phyloP scores from a whole-genome alignment of 1,284 basidiomycete genomes.

The Xanthoconium separans region DNA sequence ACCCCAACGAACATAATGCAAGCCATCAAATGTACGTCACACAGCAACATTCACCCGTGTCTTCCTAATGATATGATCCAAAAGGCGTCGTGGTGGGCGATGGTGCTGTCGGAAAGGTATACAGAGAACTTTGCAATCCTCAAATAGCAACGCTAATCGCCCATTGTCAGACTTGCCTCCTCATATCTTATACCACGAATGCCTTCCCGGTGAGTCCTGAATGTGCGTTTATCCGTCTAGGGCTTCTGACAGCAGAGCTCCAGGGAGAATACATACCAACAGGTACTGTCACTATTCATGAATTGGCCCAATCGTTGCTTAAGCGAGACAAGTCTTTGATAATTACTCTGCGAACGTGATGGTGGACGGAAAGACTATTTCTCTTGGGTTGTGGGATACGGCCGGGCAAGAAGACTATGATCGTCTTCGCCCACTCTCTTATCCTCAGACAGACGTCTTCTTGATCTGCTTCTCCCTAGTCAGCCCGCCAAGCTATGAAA shows the following conservation, averaged over 20 bases:
- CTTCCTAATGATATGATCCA: conserved; percentile 31
- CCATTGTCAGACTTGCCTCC: conserved; percentile 78
- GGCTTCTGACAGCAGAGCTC: conserved; percentile 20
- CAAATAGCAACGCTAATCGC: conserved; percentile 15
- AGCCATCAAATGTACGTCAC: conserved; percentile 63
- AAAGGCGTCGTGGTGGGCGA: conserved; percentile 97
- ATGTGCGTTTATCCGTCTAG: background rate
- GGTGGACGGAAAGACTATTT: conserved; percentile 98
- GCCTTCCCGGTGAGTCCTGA: conserved; percentile 77
- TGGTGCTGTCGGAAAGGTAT: conserved; percentile 98
- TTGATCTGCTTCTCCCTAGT: conserved; percentile 99
- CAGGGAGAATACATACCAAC: conserved; percentile 98
- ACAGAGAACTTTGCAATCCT: conserved; percentile 26
- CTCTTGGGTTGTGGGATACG: conserved; percentile 98
- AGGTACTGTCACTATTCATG: conserved; percentile 47
- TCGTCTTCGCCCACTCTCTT: conserved; percentile 94
- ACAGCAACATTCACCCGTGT: conserved; percentile 3
- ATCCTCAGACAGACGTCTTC: conserved; percentile 99
- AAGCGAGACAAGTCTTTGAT: conserved; percentile 70
- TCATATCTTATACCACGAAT: conserved; percentile 98
- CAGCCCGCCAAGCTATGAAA: conserved; percentile 97
- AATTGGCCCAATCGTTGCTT: conserved; percentile 12
- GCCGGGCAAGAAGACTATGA: conserved; percentile 99
- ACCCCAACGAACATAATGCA: conserved; percentile 49
- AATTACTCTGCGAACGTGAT: conserved; percentile 97